Evolutionary conservation across 164 flowering plant genomes (phyloP).

Genomic region (Tetrastigma voinierianum): DNA sequence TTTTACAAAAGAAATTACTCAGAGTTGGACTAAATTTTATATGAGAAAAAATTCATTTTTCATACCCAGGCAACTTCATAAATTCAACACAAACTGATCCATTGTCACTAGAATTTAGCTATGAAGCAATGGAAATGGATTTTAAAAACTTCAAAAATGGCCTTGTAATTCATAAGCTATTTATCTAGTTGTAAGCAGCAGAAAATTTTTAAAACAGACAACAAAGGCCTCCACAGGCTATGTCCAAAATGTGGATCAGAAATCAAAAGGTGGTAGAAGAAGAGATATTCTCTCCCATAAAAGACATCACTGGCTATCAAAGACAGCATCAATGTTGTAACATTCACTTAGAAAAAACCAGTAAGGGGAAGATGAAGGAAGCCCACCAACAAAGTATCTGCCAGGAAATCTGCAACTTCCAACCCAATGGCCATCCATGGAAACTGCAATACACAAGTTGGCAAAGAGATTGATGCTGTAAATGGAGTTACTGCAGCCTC

Average conservation of each 20-base stretch:
- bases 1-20: no score
- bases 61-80: no score
- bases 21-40: no score
- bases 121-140: no score
- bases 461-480: neutral
- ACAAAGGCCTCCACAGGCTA: neutral
- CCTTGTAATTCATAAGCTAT: no score
- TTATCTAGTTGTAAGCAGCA: no score
- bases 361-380: neutral
- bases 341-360: conserved; percentile 8
- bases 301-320: neutral
- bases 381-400: neutral
- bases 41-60: no score
- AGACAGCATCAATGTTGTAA: neutral
- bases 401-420: neutral
- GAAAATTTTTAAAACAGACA: no score
- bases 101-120: no score
- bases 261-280: neutral
- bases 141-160: no score
- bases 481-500: conserved; percentile 7
- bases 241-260: neutral
- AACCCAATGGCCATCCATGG: conserved; percentile 8
- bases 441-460: neutral
- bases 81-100: no score
- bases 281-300: neutral